Base-by-base conservation (phyloP, 257 asterid genomes). In the Jacaranda mimosifolia region DNA sequence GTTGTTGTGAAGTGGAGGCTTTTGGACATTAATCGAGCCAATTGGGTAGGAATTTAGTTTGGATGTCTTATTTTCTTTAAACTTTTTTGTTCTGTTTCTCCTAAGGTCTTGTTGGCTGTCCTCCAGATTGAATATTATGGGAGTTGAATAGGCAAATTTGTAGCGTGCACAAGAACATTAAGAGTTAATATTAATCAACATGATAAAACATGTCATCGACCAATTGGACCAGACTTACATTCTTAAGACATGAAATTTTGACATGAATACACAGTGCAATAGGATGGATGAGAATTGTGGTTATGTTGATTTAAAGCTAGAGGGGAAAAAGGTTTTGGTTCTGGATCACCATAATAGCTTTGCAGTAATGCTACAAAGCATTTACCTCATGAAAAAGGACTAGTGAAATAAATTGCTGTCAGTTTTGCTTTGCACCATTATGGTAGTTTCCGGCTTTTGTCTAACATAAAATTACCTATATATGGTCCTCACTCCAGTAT, bases 401-500 rank as follows among this genome's bases (percentile, higher is more conserved):
- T 48, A 58, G 82, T 80, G 57, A 83, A 77, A 72, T 11, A 15
- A 62, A 76, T 70, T 51, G 68, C 36, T 83, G 84, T 76, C 86
- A 78, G 89, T 73, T 62, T 85, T 83, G 55, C 74, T 74, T 76
- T 74, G 56, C 76, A 76, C 80, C 75, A 58, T 48, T 70, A 48
- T 64, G 63, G 84, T 75, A 59, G 75, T 76, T 77, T 36, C 67
- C 52, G 63, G 55, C 59, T 48, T 62, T 42, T 71, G 32, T 71
- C 77, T 49, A 46, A 68, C 65, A 79, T 78, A 40, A 75, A 79
- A 65, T 76, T 72, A 53, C 84, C 79, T 81, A 48, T 77, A 70
- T 53, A 76, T 80, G 85, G 86, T 71, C 82, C 82, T 81, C 65
- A 64, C 69, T 67, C 70, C 77, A 73, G 64, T 66, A 83, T 80